phyloP scores from a whole-genome alignment of 768 basidiomycete genomes.

The Filobasidium floriforme region DNA sequence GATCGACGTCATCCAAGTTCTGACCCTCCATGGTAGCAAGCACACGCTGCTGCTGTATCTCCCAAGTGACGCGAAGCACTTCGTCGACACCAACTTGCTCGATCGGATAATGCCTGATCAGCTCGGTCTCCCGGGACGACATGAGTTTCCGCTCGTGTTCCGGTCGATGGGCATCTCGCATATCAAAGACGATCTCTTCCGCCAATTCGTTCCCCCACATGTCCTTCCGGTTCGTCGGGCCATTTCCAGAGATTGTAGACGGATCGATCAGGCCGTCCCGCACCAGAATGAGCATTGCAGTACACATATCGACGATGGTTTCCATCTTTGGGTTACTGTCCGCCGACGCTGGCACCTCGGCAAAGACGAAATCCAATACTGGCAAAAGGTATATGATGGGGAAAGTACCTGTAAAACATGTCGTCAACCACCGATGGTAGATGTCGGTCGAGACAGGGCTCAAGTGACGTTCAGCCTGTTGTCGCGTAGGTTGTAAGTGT shows the following conservation, averaged over 20 bases:
- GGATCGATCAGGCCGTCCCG: constrained; percentile 26
- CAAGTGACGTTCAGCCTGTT: constrained; percentile 28
- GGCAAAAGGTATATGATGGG: constrained; percentile 24
- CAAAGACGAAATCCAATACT: constrained; percentile 37
- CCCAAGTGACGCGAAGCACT: constrained; percentile 25
- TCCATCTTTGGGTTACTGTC: constrained; percentile 32
- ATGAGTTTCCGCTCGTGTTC: constrained; percentile 22
- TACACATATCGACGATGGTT: constrained; percentile 33
- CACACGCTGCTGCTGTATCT: constrained; percentile 26
- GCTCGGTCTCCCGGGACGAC: constrained; percentile 27
- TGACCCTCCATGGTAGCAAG: constrained; percentile 21
- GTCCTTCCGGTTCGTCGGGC: constrained; percentile 15
- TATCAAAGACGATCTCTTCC: constrained; percentile 22
- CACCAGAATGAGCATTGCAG: constrained; percentile 35
- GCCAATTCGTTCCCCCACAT: constrained; percentile 31
- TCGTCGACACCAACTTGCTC: constrained; percentile 28
- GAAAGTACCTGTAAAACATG: constrained; percentile 29
- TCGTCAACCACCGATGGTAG: constrained; percentile 35
- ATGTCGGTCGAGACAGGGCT: constrained; percentile 30
- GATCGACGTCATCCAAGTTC: constrained; percentile 10
- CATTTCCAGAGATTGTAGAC: constrained; percentile 8
- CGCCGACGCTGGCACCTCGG: constrained; percentile 22
- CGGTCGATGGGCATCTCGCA: constrained; percentile 11
- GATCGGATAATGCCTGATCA: constrained; percentile 34
- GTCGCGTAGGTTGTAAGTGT: background rate